Evolutionary conservation across 768 basidiomycete species (phyloP), one percentile per base, ranked within the genome.

Genomic region (Galerina marginata): DNA sequence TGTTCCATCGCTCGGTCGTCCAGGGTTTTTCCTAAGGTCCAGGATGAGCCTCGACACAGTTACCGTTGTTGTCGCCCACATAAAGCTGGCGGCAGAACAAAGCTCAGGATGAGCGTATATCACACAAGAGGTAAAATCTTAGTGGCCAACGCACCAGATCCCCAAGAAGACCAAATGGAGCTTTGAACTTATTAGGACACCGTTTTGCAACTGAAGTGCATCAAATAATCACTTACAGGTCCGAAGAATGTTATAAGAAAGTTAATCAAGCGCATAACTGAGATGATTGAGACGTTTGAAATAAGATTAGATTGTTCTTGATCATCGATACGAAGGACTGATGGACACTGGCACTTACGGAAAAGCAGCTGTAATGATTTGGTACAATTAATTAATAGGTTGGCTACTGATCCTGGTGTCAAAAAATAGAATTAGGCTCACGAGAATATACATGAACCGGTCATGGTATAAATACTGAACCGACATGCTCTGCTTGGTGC

Each of bases 31-130:
- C 6, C 78, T 71, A 16, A 76, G 52, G 40, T 77, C 71, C 33
- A 79, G 43, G 40, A 78, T 70, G 25, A 79, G 71, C 33, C 67
- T 68, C 0, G 78, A 63, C 1, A 75, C 66, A 14, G 71, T 71
- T 4, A 75, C 61, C 29, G 75, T 77, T 40, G 68, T 66, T 20
- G 70, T 46, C 37, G 76, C 72, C 77, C 78, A 79, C 9, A 75
- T 52, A 60, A 77, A 71, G 58, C 78, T 79, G 42, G 25, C 12
- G 23, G 25, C 40, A 14, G 48, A 48, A 58, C 23, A 15, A 9
- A 25, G 45, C 10, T 16, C 11, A 2, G 44, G n/a, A 47, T 25
- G 16, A 33, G 23, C 23, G 3, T 2, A 3, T 7, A 25, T 15
- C 9, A 9, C 15, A 9, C 52, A 40, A 20, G 15, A 44, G 20